Base-by-base conservation (phyloP, 2,329 filamentous ascomycete species). In the Chaetothyriales sp. region DNA sequence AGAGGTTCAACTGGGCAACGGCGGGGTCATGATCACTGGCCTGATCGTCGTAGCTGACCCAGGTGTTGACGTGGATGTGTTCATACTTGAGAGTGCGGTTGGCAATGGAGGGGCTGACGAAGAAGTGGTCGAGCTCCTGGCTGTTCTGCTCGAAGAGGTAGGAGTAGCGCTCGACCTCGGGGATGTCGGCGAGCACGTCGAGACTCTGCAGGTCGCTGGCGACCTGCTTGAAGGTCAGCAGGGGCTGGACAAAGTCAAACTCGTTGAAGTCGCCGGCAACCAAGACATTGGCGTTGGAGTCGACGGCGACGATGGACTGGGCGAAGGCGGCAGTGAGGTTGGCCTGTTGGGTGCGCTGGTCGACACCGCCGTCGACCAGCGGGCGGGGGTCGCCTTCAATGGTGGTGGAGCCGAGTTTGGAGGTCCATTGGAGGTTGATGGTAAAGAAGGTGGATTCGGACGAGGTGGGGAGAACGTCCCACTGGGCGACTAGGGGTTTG, bases 221-320 rank as follows among this genome's bases (percentile, higher is more conserved):
- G 18, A 73, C 68, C 2, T 65, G 56, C 1, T 69, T 61, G 56
- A 86, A 84, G 1, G 67, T 68, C 54, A 72, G 64, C 47, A 86
- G 65, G 1, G 83, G 82, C 63, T 73, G 61, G 8, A 80, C 81
- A 55, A 81, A 81, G 4, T 75, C 64, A 63, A 84, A 86, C 64
- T 87, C 83, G 70, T 87, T 86, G 64, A 82, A 86, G 67, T 87
- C 83, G 22, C 83, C 83, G 0, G 78, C 76, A 2, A 73, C 68
- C 54, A 86, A 73, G 57, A 87, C 64, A 20, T 70, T 70, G 0
- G 83, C 82, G 15, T 73, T 66, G 9, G 69, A 63, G 65, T 85
- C 77, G 43, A 73, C 61, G 6, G 69, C 64, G 18, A 85, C 73
- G 58, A 87, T 80, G 52, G 76, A 52, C 1, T 71, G 66, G 50